Evolutionary conservation across 2,329 filamentous ascomycete species (phyloP).

Genomic region (Neospermospora avenae): DNA sequence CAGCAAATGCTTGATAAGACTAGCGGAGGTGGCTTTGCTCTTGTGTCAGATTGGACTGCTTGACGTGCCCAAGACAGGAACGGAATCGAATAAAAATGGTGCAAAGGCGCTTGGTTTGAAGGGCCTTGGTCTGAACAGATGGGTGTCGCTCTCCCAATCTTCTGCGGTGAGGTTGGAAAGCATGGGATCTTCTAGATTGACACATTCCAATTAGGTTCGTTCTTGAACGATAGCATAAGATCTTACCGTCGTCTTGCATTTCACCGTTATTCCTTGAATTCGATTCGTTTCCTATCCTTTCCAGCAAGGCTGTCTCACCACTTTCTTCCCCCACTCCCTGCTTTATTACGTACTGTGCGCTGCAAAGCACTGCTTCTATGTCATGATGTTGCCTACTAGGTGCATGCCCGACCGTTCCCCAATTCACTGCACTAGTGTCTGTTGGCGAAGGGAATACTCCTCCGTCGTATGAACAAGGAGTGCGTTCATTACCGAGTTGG

Average conservation of each 20-base stretch:
- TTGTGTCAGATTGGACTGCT: conserved; percentile 9
- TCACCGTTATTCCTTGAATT: not conserved
- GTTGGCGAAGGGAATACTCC: not conserved
- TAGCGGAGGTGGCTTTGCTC: conserved; percentile 10
- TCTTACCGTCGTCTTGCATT: not conserved
- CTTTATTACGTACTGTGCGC: not conserved
- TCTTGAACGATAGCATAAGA: not conserved
- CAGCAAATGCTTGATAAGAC: conserved; percentile 4
- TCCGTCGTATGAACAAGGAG: not conserved
- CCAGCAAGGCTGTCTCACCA: not conserved
- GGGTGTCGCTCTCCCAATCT: not conserved
- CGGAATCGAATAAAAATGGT: not conserved
- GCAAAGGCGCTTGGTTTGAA: not conserved
- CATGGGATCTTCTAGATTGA: not conserved
- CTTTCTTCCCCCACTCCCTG: not conserved
- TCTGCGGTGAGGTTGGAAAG: not conserved
- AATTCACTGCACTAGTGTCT: not conserved
- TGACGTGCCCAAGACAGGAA: conserved; percentile 2
- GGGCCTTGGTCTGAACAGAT: not conserved
- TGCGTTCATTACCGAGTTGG: not conserved
- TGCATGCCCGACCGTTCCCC: not conserved
- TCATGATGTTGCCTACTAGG: not conserved
- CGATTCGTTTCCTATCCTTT: not conserved
- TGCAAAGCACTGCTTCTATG: not conserved
- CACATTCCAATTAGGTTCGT: not conserved